Evolutionary conservation across 2,329 filamentous ascomycete species (phyloP).

Genomic region (Polytolypa hystricis): DNA sequence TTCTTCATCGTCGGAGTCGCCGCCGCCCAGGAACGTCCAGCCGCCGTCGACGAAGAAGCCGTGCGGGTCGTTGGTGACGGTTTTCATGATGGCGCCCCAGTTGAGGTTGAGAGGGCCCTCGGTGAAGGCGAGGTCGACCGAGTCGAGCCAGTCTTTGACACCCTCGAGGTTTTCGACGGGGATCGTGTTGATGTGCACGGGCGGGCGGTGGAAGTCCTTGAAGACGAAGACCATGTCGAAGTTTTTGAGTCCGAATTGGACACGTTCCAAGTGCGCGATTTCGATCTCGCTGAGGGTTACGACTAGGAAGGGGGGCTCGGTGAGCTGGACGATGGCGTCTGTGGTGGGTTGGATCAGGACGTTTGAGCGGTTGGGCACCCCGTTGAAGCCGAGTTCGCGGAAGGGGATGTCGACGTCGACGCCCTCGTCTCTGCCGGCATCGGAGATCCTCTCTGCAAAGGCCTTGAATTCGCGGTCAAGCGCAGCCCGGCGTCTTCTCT

Average conservation of each 20-base stretch:
- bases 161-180: constrained; percentile 88
- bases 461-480: constrained; percentile 92
- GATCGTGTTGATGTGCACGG: constrained; percentile 94
- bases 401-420: constrained; percentile 95
- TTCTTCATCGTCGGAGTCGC: constrained; percentile 72
- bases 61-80: constrained; percentile 84
- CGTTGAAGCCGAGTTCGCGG: constrained; percentile 90
- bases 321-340: constrained; percentile 92
- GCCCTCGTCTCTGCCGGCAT: constrained; percentile 81
- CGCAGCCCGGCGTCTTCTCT: constrained; percentile 78
- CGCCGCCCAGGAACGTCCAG: constrained; percentile 82
- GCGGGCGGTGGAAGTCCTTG: constrained; percentile 87
- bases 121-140: constrained; percentile 83
- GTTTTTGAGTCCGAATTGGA: constrained; percentile 94
- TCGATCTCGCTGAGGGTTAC: constrained; percentile 93
- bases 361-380: constrained; percentile 90
- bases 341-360: constrained; percentile 94
- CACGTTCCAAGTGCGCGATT: constrained; percentile 88
- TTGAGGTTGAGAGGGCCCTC: constrained; percentile 96
- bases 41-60: constrained; percentile 91
- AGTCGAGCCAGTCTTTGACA: constrained; percentile 96
- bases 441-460: constrained; percentile 95
- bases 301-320: constrained; percentile 93
- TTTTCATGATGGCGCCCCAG: constrained; percentile 99
- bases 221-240: constrained; percentile 98